A percentile compares a stretch with the other conserved stretches of the same genome.
Conservation (phyloP, 23 red algal species). For the Gracilaria gracilis region DNA sequence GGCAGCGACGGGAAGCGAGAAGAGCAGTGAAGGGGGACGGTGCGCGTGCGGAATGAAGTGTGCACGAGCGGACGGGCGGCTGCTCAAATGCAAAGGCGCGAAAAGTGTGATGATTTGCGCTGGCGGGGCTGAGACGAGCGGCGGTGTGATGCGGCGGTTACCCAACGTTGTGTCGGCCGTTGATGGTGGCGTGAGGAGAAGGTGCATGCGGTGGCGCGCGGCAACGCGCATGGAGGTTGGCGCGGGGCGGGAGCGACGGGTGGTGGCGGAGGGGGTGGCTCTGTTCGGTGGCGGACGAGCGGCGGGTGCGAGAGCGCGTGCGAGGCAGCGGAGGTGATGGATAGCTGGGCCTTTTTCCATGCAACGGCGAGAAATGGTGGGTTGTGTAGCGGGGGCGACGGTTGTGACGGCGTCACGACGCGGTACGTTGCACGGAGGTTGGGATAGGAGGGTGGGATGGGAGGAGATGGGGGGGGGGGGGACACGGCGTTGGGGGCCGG, state of each 20-base stretch:
- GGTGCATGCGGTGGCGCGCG: constrained; percentile 15
- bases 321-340: neutral
- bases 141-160: constrained; percentile 8
- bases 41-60: neutral
- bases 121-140: neutral
- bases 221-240: constrained; percentile 18
- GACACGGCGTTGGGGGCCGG: neutral
- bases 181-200: neutral
- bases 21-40: neutral
- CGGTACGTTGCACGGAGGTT: neutral
- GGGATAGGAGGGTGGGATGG: neutral
- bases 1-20: neutral
- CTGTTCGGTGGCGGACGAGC: no score
- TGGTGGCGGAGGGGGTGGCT: neutral
- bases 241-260: neutral
- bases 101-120: constrained; percentile 25
- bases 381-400: neutral
- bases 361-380: neutral
- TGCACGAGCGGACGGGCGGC: neutral
- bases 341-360: neutral
- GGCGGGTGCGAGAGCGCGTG: no score
- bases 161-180: neutral
- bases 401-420: neutral
- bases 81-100: neutral
- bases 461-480: no score